Evolutionary conservation across 176 grass and related monocot species (phyloP).

Genomic region (Ensete glaucum): DNA sequence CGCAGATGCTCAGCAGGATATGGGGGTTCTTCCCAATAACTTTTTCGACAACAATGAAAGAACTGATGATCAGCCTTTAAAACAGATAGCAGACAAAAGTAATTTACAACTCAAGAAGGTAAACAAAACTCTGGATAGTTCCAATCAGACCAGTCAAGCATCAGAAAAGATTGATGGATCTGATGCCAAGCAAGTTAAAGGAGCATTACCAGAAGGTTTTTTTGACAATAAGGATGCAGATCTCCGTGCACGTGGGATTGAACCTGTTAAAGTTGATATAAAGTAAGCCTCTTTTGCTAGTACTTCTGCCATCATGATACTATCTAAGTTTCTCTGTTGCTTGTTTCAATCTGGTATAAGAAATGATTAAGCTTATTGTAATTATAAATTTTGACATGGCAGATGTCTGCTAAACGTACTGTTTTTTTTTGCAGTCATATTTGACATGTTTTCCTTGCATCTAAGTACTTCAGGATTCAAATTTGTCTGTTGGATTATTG

Average conservation of each 20-base stretch:
- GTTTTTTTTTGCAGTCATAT: background rate
- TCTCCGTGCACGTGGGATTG: conserved; percentile 76
- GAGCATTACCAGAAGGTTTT: conserved; percentile 84
- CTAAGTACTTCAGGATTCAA: no score
- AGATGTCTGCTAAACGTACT: background rate
- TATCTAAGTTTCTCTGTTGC: background rate
- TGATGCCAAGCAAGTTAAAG: conserved; percentile 42
- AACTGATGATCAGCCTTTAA: conserved; percentile 28
- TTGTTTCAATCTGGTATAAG: background rate
- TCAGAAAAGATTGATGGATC: conserved; percentile 22
- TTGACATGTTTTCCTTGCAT: background rate
- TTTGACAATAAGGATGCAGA: conserved; percentile 99
- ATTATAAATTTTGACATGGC: background rate
- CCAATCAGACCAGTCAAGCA: conserved; percentile 27
- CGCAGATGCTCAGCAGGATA: background rate
- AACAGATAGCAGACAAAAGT: conserved; percentile 18
- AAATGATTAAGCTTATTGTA: background rate
- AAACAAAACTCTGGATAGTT: conserved; percentile 30
- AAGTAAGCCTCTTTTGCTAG: conserved; percentile 37
- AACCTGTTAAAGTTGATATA: conserved; percentile 63
- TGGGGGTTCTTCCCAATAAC: conserved; percentile 7
- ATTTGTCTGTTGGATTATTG: background rate
- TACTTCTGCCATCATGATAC: background rate
- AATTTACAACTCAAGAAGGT: conserved; percentile 1
- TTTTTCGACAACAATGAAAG: conserved; percentile 25